These are phyloP conservation scores for Podospora comata DNA, from an alignment of 495 filamentous ascomycete genomes.

Conservation along the genomic window DNA sequence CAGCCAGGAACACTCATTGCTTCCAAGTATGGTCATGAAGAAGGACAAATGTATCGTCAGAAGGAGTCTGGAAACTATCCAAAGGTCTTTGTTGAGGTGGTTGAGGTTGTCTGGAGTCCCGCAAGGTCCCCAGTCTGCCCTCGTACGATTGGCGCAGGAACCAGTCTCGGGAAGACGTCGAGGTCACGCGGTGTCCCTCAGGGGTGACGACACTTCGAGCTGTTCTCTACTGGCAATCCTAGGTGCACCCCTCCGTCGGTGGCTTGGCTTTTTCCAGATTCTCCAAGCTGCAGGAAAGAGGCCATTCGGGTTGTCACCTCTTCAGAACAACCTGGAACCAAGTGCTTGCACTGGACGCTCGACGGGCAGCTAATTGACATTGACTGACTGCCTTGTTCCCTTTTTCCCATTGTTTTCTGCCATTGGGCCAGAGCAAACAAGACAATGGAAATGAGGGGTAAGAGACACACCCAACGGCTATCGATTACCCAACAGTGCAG, in stretches of 20 bases:
- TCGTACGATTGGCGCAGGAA: constrained; percentile 28
- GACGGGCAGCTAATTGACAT: not conserved
- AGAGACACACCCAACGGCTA: not conserved
- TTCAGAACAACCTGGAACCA: not conserved
- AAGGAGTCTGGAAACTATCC: not conserved
- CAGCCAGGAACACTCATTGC: constrained; percentile 21
- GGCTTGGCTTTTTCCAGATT: constrained; percentile 12
- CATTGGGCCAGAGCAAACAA: not conserved
- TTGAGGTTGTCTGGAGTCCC: constrained; percentile 1
- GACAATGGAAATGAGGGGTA: constrained; percentile 1
- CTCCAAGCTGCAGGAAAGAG: not conserved
- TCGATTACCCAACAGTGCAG: not conserved
- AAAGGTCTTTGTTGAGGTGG: not conserved
- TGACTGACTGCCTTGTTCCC: not conserved
- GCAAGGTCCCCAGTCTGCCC: not conserved
- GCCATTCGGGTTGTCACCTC: not conserved
- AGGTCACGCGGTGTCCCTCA: constrained; percentile 25
- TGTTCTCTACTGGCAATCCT: constrained; percentile 2
- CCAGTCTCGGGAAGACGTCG: constrained; percentile 15
- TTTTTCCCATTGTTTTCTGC: not conserved
- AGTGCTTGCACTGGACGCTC: not conserved
- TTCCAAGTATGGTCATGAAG: not conserved
- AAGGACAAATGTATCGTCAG: constrained; percentile 7
- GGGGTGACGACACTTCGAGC: constrained; percentile 27
- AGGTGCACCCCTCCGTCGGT: not conserved